A percentile compares a stretch with the other conserved stretches of the same genome.
Conservation (phyloP, 1,139 yeast genomes). For the Taphrina communis region DNA sequence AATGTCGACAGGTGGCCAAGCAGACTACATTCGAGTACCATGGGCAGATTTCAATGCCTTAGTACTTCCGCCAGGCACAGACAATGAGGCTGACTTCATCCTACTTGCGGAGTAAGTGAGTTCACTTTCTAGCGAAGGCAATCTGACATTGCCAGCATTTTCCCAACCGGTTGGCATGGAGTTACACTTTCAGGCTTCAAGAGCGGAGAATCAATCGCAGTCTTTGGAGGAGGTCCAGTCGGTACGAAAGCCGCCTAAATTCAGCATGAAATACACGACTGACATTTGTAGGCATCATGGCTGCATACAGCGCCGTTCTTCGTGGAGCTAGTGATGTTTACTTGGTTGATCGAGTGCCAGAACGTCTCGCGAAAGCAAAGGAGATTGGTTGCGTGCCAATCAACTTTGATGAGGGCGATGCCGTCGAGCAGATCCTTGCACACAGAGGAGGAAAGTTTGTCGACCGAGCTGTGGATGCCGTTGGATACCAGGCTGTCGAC, state of each 20-base stretch:
- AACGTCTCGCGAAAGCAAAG: constrained; percentile 27
- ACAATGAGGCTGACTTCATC: constrained; percentile 28
- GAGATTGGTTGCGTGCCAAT: constrained; percentile 35
- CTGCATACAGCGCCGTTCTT: constrained; percentile 27
- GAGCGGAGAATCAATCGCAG: constrained; percentile 53
- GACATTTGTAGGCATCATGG: constrained; percentile 10
- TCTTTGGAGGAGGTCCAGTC: constrained; percentile 72
- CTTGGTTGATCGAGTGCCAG: constrained; percentile 26
- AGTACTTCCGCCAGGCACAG: constrained; percentile 33
- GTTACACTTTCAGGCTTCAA: constrained; percentile 47
- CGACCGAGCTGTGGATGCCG: constrained; percentile 32
- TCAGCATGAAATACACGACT: neutral
- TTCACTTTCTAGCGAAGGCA: neutral
- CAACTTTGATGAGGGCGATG: constrained; percentile 31
- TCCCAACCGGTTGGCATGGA: constrained; percentile 38
- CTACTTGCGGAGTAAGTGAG: constrained; percentile 9
- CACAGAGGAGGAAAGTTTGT: constrained; percentile 10
- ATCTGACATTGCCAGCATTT: constrained; percentile 11
- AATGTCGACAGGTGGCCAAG: constrained; percentile 59
- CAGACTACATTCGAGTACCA: constrained; percentile 66
- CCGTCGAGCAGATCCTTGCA: constrained; percentile 24
- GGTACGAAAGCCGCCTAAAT: constrained; percentile 55
- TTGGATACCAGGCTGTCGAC: constrained; percentile 27
- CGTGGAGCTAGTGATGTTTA: constrained; percentile 29
- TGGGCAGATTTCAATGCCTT: constrained; percentile 54